Evolutionary conservation across 257 asterid genomes (phyloP), one percentile per base, ranked within the genome.

Genomic region (Gentiana dahurica): DNA sequence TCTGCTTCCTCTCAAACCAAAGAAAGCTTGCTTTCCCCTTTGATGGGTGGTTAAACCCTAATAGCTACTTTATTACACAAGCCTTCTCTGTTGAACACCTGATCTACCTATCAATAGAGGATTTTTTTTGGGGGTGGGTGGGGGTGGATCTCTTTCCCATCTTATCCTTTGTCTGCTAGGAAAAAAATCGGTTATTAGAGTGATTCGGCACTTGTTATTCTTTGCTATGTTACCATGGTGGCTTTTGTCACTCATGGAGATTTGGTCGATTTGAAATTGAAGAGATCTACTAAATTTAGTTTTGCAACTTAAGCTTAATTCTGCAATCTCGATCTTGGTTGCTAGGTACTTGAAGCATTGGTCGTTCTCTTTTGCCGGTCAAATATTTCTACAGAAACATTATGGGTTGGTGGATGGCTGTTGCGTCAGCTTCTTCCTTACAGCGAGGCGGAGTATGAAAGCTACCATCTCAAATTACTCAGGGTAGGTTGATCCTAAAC

Each of bases 391-490:
- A 93, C 98, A 38, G 98, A 88, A 76, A 88, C 93, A 64, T 73
- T 92, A 70, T 92, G 98, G 98, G 95, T 81, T 65, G 97, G 98
- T 71, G 97, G 98, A 71, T 92, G 98, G 98, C 97, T 92, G 79
- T 75, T 92, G 80, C 97, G 94, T 59, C 97, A 88, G 84, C 76
- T 92, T 77, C 82, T 85, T 65, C 98, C 95, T 66, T 73, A 88
- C 55, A 92, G 94, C 43, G 87, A 83, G 75, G 75, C 89, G 8
- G 94, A 85, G 81, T 88, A 85, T 55, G 85, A 71, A 62, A 65
- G 79, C 65, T 70, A 72, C 70, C 94, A 88, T 75, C 90, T 73
- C 74, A 70, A 69, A 64, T 73, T 82, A 60, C 91, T 92, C 51
- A 70, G 77, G 38, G 98, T 87, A 77, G 73, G 95, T 77, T 58